Evolutionary conservation across 2,329 filamentous ascomycete genomes (phyloP).

Genomic region (Aspergillus sp.): DNA sequence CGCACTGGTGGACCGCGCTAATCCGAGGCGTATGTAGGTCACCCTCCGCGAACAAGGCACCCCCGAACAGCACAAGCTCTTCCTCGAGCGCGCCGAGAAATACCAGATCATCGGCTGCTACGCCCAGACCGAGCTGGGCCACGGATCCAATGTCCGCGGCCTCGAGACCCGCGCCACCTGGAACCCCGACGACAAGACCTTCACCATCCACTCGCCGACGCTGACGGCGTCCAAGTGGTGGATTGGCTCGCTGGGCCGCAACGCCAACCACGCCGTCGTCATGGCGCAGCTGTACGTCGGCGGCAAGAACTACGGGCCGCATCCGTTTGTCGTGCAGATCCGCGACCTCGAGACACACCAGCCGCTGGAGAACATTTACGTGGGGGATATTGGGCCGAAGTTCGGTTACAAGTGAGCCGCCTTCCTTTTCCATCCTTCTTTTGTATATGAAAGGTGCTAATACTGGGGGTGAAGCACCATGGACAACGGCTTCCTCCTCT

Average conservation of each 20-base stretch:
- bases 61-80: conserved; percentile 70
- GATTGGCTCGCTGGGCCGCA: conserved; percentile 75
- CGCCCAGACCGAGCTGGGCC: conserved; percentile 76
- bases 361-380: conserved; percentile 66
- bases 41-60: conserved; percentile 71
- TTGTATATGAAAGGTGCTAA: no score
- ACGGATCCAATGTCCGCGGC: conserved; percentile 73
- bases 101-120: conserved; percentile 78
- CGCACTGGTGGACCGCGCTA: neutral
- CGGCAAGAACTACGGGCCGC: conserved; percentile 69
- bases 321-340: conserved; percentile 76
- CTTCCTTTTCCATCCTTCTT: neutral
- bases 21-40: conserved; percentile 44
- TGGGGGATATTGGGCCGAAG: conserved; percentile 79
- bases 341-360: conserved; percentile 68
- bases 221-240: conserved; percentile 81
- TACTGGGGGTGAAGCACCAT: conserved; percentile 54
- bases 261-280: conserved; percentile 74
- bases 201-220: conserved; percentile 70
- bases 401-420: conserved; percentile 64
- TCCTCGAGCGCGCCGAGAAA: conserved; percentile 65
- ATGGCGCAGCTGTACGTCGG: conserved; percentile 73
- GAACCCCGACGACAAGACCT: conserved; percentile 71
- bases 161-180: conserved; percentile 72
- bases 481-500: conserved; percentile 77